Percentiles rank a stretch among this genome's conserved stretches.
Evolutionary conservation across 129 eudicot species (phyloP).

Genomic region (Rutidosis leptorrhynchoides): DNA sequence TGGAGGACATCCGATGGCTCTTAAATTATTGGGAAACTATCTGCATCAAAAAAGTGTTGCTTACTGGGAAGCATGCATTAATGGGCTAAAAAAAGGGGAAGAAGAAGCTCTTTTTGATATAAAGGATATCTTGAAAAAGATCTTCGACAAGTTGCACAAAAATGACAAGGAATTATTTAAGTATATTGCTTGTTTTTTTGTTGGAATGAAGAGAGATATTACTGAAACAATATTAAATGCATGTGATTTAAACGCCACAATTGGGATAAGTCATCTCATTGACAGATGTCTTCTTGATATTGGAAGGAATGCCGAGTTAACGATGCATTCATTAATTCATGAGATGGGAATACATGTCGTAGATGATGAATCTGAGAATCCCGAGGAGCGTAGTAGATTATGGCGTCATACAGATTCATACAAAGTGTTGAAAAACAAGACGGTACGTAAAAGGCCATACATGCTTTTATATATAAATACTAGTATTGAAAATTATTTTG

Average conservation of each 20-base stretch:
- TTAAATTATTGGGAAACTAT: constrained; percentile 26
- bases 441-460: constrained; percentile 23
- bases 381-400: constrained; percentile 30
- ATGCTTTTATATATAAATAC: not conserved
- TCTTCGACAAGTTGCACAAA: constrained; percentile 26
- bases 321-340: constrained; percentile 36
- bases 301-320: not conserved
- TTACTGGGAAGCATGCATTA: constrained; percentile 21
- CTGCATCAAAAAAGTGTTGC: constrained; percentile 9
- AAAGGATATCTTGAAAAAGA: not conserved
- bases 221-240: constrained; percentile 17
- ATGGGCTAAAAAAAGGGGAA: constrained; percentile 20
- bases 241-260: constrained; percentile 17
- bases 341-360: constrained; percentile 35
- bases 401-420: constrained; percentile 34
- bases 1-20: too few relatives aligned
- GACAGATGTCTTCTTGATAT: constrained; percentile 32
- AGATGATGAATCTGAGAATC: constrained; percentile 20
- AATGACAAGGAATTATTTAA: constrained; percentile 29
- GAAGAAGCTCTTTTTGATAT: constrained; percentile 3
- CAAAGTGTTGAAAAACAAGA: constrained; percentile 26
- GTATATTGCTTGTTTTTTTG: constrained; percentile 38
- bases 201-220: constrained; percentile 14
- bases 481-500: not conserved
- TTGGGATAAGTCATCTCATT: constrained; percentile 31